Conservation (phyloP, 768 basidiomycete genomes). For the Jaapia argillacea region DNA sequence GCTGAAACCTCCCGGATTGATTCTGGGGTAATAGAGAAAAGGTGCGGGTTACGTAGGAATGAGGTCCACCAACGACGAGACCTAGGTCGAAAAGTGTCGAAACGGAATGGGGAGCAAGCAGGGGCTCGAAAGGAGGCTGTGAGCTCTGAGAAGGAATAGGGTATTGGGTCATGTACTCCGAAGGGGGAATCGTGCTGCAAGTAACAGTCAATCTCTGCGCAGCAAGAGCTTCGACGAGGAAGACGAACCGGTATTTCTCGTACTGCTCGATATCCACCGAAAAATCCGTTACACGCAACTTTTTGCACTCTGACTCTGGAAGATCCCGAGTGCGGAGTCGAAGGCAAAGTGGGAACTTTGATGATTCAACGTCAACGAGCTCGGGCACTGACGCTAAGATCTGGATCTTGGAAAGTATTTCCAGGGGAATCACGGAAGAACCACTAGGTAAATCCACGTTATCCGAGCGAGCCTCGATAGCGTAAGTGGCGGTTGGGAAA, state of each 20-base stretch:
- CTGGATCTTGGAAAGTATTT: constrained; percentile 52
- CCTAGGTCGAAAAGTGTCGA: constrained; percentile 39
- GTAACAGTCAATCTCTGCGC: constrained; percentile 5
- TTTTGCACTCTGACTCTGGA: constrained; percentile 35
- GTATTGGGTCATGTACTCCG: constrained; percentile 32
- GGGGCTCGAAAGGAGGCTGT: constrained; percentile 57
- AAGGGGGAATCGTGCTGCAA: constrained; percentile 30
- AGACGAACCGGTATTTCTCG: constrained; percentile 55
- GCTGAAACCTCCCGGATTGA: constrained; percentile 35
- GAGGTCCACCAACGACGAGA: constrained; percentile 19
- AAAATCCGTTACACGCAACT: constrained; percentile 47
- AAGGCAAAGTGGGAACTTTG: constrained; percentile 41
- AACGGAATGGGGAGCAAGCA: constrained; percentile 44
- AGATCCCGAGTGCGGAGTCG: constrained; percentile 51
- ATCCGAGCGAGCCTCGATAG: constrained; percentile 11
- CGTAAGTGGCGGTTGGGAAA: constrained; percentile 26
- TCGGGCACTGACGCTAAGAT: constrained; percentile 56
- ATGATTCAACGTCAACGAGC: constrained; percentile 35
- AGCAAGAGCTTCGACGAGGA: neutral
- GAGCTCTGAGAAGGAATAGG: constrained; percentile 43
- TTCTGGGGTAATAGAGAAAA: constrained; percentile 36
- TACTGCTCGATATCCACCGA: constrained; percentile 48
- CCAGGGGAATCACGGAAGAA: constrained; percentile 30
- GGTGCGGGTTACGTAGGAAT: constrained; percentile 27
- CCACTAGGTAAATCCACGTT: constrained; percentile 7